Evolutionary conservation across 306 rosid genomes (phyloP).

Genomic region (Oemleria cerasiformis): DNA sequence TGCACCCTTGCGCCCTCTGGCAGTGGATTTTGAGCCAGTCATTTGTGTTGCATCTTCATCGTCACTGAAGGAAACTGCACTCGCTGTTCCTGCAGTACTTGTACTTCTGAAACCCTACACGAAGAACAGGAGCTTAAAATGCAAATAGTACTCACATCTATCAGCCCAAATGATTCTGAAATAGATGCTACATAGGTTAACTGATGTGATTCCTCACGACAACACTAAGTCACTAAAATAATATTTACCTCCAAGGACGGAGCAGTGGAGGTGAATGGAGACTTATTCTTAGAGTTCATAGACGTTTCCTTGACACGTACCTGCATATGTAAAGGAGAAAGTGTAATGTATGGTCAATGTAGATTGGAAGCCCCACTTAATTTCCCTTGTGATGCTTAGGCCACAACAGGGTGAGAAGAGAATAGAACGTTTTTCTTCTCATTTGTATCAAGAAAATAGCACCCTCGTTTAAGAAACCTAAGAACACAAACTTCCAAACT

Average conservation of each 20-base stretch:
- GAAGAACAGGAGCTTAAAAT: slow-evolving; percentile 20
- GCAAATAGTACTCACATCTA: background rate
- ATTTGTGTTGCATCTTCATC: slow-evolving; percentile 69
- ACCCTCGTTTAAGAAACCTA: background rate
- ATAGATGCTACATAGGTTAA: slow-evolving; percentile 4
- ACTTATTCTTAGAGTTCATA: slow-evolving; percentile 42
- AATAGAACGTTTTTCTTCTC: background rate
- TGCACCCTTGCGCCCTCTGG: slow-evolving; percentile 71
- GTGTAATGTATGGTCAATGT: background rate
- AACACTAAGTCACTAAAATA: slow-evolving; percentile 17
- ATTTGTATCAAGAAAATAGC: background rate
- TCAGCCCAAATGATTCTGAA: slow-evolving; percentile 9
- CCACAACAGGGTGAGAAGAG: background rate
- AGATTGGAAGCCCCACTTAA: slow-evolving; percentile 9
- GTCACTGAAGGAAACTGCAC: slow-evolving; percentile 81
- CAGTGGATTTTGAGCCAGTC: slow-evolving; percentile 50
- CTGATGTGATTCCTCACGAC: slow-evolving; percentile 11
- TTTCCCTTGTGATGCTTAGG: slow-evolving; percentile 23
- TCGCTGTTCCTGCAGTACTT: slow-evolving; percentile 59
- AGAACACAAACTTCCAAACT: background rate
- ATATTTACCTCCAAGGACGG: slow-evolving; percentile 56
- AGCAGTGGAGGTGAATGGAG: slow-evolving; percentile 41
- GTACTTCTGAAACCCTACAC: slow-evolving; percentile 56
- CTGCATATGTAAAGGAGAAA: slow-evolving; percentile 28
- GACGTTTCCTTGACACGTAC: slow-evolving; percentile 86